These are phyloP conservation scores for Cladorrhinum samala DNA, from an alignment of 495 filamentous ascomycete genomes.

Conservation along the genomic window DNA sequence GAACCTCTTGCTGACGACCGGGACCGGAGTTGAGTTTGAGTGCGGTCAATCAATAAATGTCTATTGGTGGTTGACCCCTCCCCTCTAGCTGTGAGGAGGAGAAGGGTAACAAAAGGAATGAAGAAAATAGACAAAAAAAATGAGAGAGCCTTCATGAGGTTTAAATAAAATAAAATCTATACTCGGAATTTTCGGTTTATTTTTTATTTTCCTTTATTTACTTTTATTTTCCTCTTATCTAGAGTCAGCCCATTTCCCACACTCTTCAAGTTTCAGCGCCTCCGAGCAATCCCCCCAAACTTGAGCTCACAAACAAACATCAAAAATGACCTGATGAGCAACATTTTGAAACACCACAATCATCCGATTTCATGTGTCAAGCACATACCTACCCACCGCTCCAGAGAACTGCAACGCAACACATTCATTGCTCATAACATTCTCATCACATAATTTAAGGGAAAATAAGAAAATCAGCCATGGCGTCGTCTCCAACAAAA, in stretches of 20 bases:
- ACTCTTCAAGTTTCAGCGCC: not conserved
- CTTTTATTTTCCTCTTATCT: not conserved
- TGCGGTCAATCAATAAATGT: not conserved
- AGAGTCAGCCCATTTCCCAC: not conserved
- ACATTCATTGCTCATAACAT: no score
- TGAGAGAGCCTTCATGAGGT: no score
- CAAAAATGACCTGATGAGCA: slow-evolving; percentile 1
- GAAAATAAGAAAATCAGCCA: not conserved
- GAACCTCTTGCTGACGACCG: not conserved
- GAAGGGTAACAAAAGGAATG: not conserved
- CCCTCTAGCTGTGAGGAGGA: not conserved
- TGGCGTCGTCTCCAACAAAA: slow-evolving; percentile 8
- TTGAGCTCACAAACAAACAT: not conserved
- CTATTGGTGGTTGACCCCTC: not conserved
- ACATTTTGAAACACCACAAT: slow-evolving; percentile 1
- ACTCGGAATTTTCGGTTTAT: no score
- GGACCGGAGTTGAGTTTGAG: not conserved
- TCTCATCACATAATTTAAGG: slow-evolving; percentile 5
- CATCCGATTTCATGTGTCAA: slow-evolving; percentile 6
- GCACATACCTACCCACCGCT: no score
- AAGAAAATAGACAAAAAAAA: not conserved
- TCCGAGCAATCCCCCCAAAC: not conserved
- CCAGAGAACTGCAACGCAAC: no score
- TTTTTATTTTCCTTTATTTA: not conserved
- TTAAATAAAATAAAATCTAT: no score